These are phyloP conservation scores for Petunia hybrid DNA, from an alignment of 305 asterid genomes.

Conservation along the genomic window DNA sequence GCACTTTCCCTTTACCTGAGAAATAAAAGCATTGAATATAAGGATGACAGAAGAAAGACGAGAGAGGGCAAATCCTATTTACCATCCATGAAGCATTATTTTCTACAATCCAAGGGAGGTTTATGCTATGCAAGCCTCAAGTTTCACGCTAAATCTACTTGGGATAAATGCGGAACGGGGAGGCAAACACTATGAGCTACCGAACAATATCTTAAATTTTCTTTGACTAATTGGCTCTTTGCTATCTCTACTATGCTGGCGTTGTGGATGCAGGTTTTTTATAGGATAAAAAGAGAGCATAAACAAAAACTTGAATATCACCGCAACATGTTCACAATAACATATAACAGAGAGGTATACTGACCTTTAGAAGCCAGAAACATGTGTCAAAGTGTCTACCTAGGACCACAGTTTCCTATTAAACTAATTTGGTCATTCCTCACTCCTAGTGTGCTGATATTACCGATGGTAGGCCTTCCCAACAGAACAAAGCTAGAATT, in stretches of 20 bases:
- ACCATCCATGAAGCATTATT: conserved; percentile 13
- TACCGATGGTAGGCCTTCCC: conserved; percentile 8
- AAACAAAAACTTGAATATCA: not conserved
- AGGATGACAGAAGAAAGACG: conserved; percentile 2
- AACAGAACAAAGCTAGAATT: not conserved
- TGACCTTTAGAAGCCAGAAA: conserved; percentile 4
- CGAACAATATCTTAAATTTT: too few relatives aligned
- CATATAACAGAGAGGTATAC: not conserved
- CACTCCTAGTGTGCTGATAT: conserved; percentile 2
- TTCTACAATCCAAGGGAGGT: conserved; percentile 7
- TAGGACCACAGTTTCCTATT: not conserved
- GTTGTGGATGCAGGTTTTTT: too few relatives aligned
- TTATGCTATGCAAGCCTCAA: conserved; percentile 27
- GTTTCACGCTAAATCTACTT: conserved; percentile 3
- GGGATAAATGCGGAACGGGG: not conserved
- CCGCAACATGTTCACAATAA: not conserved
- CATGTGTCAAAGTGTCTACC: conserved; percentile 2
- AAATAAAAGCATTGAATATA: conserved; percentile 39
- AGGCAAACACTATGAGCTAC: not conserved
- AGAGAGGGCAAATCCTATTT: not conserved
- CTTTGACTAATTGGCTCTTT: too few relatives aligned
- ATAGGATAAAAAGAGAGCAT: not conserved
- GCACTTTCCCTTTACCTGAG: conserved; percentile 77
- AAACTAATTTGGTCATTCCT: conserved; percentile 2
- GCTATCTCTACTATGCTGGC: too few relatives aligned